These are phyloP conservation scores for Aspergillus proliferans DNA, from an alignment of 2,329 filamentous ascomycete species.

Conservation along the genomic window DNA sequence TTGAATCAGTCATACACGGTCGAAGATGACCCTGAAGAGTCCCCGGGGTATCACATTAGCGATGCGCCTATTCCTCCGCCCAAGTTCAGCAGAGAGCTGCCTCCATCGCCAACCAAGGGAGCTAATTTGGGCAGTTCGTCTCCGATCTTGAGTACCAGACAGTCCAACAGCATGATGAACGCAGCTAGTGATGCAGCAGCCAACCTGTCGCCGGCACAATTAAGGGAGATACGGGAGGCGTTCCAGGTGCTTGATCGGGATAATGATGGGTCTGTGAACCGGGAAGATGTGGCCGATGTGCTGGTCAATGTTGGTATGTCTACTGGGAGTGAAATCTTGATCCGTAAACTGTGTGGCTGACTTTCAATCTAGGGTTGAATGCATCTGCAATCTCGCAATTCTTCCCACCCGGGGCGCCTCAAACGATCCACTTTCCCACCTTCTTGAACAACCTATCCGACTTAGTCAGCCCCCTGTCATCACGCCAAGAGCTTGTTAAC, in stretches of 20 bases:
- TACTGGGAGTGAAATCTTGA: neutral
- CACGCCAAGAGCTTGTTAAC: slow-evolving; percentile 71
- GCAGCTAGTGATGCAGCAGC: slow-evolving; percentile 32
- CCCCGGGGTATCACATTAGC: slow-evolving; percentile 12
- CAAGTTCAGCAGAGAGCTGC: slow-evolving; percentile 31
- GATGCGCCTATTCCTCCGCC: slow-evolving; percentile 28
- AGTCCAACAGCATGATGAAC: slow-evolving; percentile 16
- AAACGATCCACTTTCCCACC: slow-evolving; percentile 73
- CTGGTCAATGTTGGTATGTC: slow-evolving; percentile 69
- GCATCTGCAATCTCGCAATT: slow-evolving; percentile 70
- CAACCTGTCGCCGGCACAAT: slow-evolving; percentile 67
- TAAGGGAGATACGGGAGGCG: slow-evolving; percentile 81
- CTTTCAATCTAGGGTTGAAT: slow-evolving; percentile 58
- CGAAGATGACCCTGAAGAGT: slow-evolving; percentile 33
- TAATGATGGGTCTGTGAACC: slow-evolving; percentile 74
- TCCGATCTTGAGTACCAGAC: slow-evolving; percentile 19
- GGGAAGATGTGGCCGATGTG: slow-evolving; percentile 82
- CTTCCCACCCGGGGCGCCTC: slow-evolving; percentile 67
- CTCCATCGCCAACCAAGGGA: slow-evolving; percentile 35
- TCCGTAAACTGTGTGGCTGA: slow-evolving; percentile 1
- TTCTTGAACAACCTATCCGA: slow-evolving; percentile 79
- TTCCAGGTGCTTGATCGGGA: slow-evolving; percentile 91
- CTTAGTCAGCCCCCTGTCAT: slow-evolving; percentile 67
- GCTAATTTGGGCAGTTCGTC: slow-evolving; percentile 22
- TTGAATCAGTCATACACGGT: slow-evolving; percentile 42